Evolutionary conservation across 441 rosid genomes (phyloP), one percentile per base, ranked within the genome.

Genomic region (California macrophylla): DNA sequence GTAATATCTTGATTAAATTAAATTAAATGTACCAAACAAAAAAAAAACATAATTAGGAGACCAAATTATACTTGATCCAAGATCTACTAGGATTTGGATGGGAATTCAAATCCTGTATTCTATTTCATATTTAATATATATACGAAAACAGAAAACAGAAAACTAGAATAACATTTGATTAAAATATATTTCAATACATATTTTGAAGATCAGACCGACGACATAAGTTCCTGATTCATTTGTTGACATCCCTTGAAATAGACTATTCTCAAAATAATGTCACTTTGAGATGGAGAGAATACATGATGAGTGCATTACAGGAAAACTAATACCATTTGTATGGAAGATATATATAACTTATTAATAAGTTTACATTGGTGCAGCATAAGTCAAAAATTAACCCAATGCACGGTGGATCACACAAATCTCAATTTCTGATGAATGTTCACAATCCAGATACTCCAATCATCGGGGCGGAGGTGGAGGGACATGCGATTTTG

Each of bases 401-500:
- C 7, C 47, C 15, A 52, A 52, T 6, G 60, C 23, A 18, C 7
- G 25, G 13, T 52, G 52, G 60, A 52, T 52, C 24, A 6, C 7
- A 52, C 60, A 52, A 18, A 50, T 23, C 58, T 4, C 58, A 21
- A 20, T 0, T 52, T 52, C 60, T 18, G 24, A 52, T 52, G 60
- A 25, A 18, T 52, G 60, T 20, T 52, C 60, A 40, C 3, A 12
- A 40, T 40, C 47, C 47, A 13, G 47, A 40, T 4, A 40, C n/a
- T 6, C 9, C 24, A 52, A 21, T 75, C 45, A 86, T 81, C 86
- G 77, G 47, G 82, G 81, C 72, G 90, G 85, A 65, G 85, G 86
- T n/a, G 93, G 85, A 70, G 86, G 85, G 71, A 80, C 68, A 60
- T 81, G 79, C 24, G 85, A 79, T 71, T 81, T 86, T 2, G 90